phyloP scores from a whole-genome alignment of 1,284 basidiomycete species.

The Grifola frondosa region DNA sequence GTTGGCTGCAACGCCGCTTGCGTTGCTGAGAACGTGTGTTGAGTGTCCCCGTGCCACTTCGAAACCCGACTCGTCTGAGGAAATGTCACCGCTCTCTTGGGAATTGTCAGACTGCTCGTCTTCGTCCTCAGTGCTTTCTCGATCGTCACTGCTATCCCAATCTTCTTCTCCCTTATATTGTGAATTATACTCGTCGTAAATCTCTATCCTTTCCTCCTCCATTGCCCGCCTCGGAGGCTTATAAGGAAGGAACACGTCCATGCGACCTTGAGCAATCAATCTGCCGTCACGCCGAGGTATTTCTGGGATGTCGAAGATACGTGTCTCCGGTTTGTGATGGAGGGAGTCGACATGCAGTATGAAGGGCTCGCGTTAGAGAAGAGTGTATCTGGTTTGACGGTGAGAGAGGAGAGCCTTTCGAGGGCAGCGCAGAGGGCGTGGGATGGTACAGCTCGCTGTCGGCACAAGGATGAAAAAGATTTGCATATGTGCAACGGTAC shows the following conservation, averaged over 20 bases:
- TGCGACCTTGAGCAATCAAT: constrained; percentile 1
- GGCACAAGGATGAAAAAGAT: constrained; percentile 20
- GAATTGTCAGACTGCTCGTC: background rate
- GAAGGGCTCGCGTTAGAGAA: constrained; percentile 26
- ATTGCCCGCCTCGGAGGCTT: background rate
- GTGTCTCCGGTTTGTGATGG: constrained; percentile 7
- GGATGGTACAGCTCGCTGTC: constrained; percentile 27
- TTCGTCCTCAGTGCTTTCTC: background rate
- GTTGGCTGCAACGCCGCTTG: too few relatives aligned
- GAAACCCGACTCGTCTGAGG: background rate
- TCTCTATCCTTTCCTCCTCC: background rate
- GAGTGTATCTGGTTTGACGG: constrained; percentile 8
- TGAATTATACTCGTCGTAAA: background rate
- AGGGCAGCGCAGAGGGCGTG: constrained; percentile 33
- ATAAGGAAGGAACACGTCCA: constrained; percentile 15
- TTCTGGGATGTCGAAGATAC: background rate
- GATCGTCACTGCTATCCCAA: background rate
- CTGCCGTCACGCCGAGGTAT: background rate
- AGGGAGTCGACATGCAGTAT: constrained; percentile 22
- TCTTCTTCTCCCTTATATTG: background rate
- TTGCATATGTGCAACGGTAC: too few relatives aligned
- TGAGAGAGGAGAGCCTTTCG: constrained; percentile 23
- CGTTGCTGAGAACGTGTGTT: background rate
- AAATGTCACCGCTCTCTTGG: background rate
- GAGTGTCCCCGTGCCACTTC: background rate